Conservation (phyloP, 805 yeast genomes). For the Kluyveromyces aestuarii region DNA sequence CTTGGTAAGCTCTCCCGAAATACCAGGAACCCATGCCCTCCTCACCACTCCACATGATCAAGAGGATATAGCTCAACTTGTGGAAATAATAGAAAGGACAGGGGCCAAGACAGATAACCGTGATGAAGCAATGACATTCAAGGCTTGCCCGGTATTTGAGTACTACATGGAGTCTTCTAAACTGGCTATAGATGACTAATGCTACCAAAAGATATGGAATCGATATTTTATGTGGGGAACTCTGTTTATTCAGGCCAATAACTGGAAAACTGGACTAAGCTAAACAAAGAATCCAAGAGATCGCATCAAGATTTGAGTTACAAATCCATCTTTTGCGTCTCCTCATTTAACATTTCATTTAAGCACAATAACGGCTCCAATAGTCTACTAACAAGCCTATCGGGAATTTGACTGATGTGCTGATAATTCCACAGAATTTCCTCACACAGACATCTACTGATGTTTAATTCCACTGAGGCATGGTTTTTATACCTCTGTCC, state of each 20-base stretch:
- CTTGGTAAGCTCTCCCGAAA: neutral
- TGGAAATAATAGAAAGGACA: neutral
- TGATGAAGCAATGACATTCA: neutral
- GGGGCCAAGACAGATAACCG: neutral
- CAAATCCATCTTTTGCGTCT: slow-evolving; percentile 16
- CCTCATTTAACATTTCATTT: slow-evolving; percentile 20
- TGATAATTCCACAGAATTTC: slow-evolving; percentile 5
- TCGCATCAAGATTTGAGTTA: neutral
- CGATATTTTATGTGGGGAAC: neutral
- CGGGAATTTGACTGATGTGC: slow-evolving; percentile 41
- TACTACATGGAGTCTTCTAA: neutral
- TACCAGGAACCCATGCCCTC: neutral
- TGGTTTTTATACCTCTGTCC: too few species aligned
- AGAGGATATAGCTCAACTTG: neutral
- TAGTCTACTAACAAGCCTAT: slow-evolving; percentile 26
- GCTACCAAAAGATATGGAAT: too few species aligned
- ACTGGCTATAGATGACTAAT: too few species aligned
- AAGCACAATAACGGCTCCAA: slow-evolving; percentile 39
- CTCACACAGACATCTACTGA: slow-evolving; percentile 1
- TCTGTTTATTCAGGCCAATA: neutral
- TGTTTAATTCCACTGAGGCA: neutral
- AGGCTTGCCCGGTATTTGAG: neutral
- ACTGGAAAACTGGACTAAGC: slow-evolving; percentile 18
- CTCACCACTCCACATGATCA: neutral
- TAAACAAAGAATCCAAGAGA: slow-evolving; percentile 13